Evolutionary conservation across 2,329 filamentous ascomycete species (phyloP).

Genomic region (Hymenoscyphus fraxineus): DNA sequence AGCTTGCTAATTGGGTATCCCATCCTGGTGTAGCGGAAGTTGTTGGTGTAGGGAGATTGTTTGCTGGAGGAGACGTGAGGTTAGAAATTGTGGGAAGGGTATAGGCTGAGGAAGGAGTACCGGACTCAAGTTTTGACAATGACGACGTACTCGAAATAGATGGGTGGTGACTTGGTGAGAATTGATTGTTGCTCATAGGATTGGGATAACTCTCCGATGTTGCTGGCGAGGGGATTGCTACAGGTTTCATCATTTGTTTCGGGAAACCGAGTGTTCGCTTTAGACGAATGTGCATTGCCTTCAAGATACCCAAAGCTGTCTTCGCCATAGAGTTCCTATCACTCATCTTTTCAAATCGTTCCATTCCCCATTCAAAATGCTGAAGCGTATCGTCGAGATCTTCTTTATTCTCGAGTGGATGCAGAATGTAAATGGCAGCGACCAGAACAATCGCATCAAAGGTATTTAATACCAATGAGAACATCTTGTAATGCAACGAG

Average conservation of each 20-base stretch:
- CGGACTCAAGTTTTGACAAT: conserved; percentile 10
- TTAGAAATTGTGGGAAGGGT: conserved; percentile 31
- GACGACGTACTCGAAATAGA: conserved; percentile 19
- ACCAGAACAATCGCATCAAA: conserved; percentile 62
- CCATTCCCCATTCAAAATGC: conserved; percentile 57
- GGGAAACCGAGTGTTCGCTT: conserved; percentile 40
- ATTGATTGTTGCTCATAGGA: conserved; percentile 7
- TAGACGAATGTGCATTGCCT: conserved; percentile 51
- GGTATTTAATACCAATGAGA: conserved; percentile 58
- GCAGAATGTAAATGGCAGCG: conserved; percentile 58
- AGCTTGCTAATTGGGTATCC: conserved; percentile 37
- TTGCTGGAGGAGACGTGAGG: conserved; percentile 20
- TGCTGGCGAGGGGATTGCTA: conserved; percentile 5
- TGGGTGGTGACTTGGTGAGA: conserved; percentile 7
- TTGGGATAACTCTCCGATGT: conserved; percentile 1
- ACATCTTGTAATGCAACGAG: conserved; percentile 50
- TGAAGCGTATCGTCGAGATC: conserved; percentile 46
- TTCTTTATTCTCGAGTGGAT: conserved; percentile 52
- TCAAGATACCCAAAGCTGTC: conserved; percentile 52
- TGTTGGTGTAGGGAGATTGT: neutral
- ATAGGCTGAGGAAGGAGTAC: conserved; percentile 15
- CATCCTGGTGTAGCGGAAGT: conserved; percentile 13
- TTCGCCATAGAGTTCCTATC: conserved; percentile 51
- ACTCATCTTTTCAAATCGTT: conserved; percentile 55
- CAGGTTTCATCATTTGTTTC: neutral